Conservation (phyloP, 768 basidiomycete species). For the Ephemerocybe angulata region DNA sequence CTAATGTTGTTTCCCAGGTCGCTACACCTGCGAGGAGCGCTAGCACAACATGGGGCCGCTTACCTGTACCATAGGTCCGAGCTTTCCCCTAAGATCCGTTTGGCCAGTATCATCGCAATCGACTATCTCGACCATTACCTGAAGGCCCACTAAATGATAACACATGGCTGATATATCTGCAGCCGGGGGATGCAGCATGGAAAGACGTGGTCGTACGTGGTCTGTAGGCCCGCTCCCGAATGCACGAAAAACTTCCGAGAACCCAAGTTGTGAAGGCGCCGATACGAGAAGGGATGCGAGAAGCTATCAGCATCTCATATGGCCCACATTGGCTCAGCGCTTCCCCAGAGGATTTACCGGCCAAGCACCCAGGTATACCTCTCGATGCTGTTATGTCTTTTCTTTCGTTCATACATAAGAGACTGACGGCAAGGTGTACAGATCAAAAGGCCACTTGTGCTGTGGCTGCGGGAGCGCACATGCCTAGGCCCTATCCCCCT, state of each 20-base stretch:
- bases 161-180: background rate
- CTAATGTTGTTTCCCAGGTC: background rate
- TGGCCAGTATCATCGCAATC: background rate
- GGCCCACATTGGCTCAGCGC: background rate
- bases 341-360: slow-evolving; percentile 6
- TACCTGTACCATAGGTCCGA: background rate
- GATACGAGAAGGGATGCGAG: slow-evolving; percentile 2
- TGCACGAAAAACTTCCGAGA: background rate
- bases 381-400: background rate
- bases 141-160: background rate
- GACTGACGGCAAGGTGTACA: too few relatives aligned
- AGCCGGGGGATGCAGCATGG: too few relatives aligned
- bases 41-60: too few relatives aligned
- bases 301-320: background rate
- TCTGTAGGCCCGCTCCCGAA: background rate
- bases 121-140: background rate
- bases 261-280: background rate
- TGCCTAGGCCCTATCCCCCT: too few relatives aligned
- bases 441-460: too few relatives aligned
- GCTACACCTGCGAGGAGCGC: background rate
- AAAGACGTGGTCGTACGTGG: too few relatives aligned
- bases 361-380: background rate
- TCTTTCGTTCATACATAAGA: background rate
- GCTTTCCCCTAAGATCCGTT: background rate
- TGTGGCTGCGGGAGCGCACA: too few relatives aligned